phyloP scores from a whole-genome alignment of 2,329 filamentous ascomycete genomes.

The Aspergillus japonicus region DNA sequence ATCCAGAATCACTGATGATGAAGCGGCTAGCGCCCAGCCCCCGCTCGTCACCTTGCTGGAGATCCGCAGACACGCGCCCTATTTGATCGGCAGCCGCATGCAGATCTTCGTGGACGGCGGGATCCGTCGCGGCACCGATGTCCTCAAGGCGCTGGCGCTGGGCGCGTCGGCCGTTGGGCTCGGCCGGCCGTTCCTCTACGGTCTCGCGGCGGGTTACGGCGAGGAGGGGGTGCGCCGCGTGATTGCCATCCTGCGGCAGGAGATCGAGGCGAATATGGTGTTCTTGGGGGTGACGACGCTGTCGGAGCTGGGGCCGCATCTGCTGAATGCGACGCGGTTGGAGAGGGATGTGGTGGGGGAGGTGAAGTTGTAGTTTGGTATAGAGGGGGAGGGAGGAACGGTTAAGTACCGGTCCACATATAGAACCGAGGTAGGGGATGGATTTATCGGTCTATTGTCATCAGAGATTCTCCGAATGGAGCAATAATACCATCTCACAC shows the following conservation, averaged over 20 bases:
- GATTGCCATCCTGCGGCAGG: constrained; percentile 32
- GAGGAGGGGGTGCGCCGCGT: constrained; percentile 54
- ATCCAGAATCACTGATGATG: not conserved
- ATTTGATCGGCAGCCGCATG: constrained; percentile 56
- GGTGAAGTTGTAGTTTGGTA: constrained; percentile 26
- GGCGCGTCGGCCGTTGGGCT: constrained; percentile 65
- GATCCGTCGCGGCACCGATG: constrained; percentile 63
- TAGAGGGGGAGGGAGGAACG: not conserved
- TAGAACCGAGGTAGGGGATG: too few species aligned
- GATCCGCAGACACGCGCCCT: constrained; percentile 60
- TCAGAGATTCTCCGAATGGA: too few species aligned
- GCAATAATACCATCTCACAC: too few species aligned
- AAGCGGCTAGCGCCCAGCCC: constrained; percentile 35
- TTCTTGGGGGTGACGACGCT: constrained; percentile 31
- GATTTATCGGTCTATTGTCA: too few species aligned
- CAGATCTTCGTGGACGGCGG: constrained; percentile 67
- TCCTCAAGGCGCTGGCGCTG: constrained; percentile 65
- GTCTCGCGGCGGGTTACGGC: constrained; percentile 58
- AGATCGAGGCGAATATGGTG: constrained; percentile 38
- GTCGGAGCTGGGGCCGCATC: constrained; percentile 27
- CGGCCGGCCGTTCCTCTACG: constrained; percentile 61
- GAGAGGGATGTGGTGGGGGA: constrained; percentile 32
- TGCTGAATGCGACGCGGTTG: constrained; percentile 33
- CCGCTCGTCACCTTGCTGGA: constrained; percentile 62
- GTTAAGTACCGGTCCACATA: too few species aligned